A percentile compares a stretch with the other conserved stretches of the same genome.
Evolutionary conservation across 352 stramenopile genomes (phyloP).

Genomic region (Phytophthora cryptogea): DNA sequence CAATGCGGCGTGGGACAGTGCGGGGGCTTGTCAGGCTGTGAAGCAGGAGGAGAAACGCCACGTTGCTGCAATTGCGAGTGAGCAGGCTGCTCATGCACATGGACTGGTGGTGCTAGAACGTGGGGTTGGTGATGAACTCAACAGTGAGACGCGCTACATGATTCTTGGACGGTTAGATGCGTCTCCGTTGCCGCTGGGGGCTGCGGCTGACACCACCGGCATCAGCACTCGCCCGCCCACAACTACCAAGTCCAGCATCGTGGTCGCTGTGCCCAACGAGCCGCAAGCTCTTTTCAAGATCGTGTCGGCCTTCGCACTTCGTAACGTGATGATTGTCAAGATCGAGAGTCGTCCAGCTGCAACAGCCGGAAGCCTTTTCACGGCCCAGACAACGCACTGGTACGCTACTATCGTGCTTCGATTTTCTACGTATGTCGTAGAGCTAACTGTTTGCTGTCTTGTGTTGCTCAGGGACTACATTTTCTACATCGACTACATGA

Average conservation of each 20-base stretch:
- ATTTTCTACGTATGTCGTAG: not conserved
- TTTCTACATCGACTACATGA: constrained; percentile 81
- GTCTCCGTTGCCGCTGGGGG: constrained; percentile 40
- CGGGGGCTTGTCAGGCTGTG: constrained; percentile 69
- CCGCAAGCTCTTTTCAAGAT: constrained; percentile 78
- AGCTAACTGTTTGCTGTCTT: not conserved
- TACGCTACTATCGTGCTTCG: constrained; percentile 18
- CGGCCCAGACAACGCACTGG: constrained; percentile 73
- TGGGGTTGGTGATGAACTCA: constrained; percentile 63
- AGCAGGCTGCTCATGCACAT: constrained; percentile 57
- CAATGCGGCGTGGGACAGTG: constrained; percentile 68
- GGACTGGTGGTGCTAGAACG: constrained; percentile 61
- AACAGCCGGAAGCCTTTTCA: constrained; percentile 62
- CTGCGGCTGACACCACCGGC: constrained; percentile 8
- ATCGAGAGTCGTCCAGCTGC: constrained; percentile 79
- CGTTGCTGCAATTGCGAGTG: constrained; percentile 66
- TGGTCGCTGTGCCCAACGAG: constrained; percentile 74
- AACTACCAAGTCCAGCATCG: constrained; percentile 68
- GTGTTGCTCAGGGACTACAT: constrained; percentile 67
- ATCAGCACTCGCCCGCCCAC: constrained; percentile 15
- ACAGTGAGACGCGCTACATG: constrained; percentile 78
- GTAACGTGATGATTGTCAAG: constrained; percentile 81
- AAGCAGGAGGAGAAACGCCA: constrained; percentile 51
- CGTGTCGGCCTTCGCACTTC: constrained; percentile 75
- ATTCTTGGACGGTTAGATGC: constrained; percentile 65